A percentile compares a stretch with the other conserved stretches of the same genome.
Evolutionary conservation across 179 eudicot species (phyloP).

Genomic region (Nepenthes alata): DNA sequence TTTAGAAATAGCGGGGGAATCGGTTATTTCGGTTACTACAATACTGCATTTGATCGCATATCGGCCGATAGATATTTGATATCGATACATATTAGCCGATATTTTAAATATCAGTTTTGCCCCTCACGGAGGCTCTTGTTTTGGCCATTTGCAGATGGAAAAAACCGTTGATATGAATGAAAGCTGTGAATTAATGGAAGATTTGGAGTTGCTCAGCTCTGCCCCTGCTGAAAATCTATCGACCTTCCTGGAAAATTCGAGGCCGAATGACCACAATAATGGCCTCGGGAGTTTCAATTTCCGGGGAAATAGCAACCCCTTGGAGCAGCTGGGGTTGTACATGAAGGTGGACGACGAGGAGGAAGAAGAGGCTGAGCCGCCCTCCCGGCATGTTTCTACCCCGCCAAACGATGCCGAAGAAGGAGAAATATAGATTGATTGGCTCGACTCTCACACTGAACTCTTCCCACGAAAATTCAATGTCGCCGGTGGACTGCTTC

Average conservation of each 20-base stretch:
- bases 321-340: constrained; percentile 37
- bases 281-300: constrained; percentile 34
- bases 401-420: constrained; percentile 25
- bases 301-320: constrained; percentile 20
- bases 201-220: constrained; percentile 61
- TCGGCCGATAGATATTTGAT: too few relatives aligned
- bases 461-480: too few relatives aligned
- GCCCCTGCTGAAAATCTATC: constrained; percentile 31
- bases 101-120: too few relatives aligned
- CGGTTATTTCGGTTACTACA: too few relatives aligned
- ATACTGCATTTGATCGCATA: too few relatives aligned
- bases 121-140: too few relatives aligned
- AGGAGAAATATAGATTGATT: constrained; percentile 28
- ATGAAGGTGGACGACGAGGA: constrained; percentile 28
- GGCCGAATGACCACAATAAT: constrained; percentile 21
- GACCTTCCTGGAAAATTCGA: constrained; percentile 18
- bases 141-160: constrained; percentile 50
- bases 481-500: too few relatives aligned
- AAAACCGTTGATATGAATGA: constrained; percentile 86
- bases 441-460: too few relatives aligned
- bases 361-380: constrained; percentile 27
- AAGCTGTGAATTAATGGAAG: constrained; percentile 65
- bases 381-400: constrained; percentile 12
- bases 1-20: too few relatives aligned
- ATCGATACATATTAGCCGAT: too few relatives aligned